Conservation (phyloP, 179 eudicot genomes). For the Spergularia azorica region DNA sequence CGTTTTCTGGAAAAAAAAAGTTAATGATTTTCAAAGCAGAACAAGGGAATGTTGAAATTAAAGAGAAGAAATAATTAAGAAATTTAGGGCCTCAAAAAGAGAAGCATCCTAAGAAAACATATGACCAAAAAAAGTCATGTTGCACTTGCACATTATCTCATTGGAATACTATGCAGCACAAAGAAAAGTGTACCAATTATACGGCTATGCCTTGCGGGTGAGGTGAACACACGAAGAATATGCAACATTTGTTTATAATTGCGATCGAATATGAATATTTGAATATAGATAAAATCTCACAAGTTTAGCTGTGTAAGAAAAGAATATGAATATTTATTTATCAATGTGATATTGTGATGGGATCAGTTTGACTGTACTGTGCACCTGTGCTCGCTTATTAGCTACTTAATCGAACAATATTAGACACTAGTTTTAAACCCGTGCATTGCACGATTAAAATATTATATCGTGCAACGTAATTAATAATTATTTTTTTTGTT, state of each 20-base stretch:
- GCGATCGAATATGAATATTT: constrained; percentile 12
- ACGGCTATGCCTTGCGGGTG: not conserved
- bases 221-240: constrained; percentile 14
- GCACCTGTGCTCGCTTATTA: too few species aligned
- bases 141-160: constrained; percentile 15
- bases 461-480: too few species aligned
- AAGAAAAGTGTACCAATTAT: not conserved
- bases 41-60: constrained; percentile 22
- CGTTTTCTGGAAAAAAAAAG: constrained; percentile 16
- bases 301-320: constrained; percentile 19
- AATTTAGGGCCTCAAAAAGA: constrained; percentile 10
- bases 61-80: constrained; percentile 8
- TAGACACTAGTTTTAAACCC: too few species aligned
- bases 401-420: too few species aligned
- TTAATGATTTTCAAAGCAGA: constrained; percentile 11
- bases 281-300: constrained; percentile 3
- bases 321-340: constrained; percentile 15
- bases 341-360: not conserved
- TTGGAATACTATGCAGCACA: constrained; percentile 1
- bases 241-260: constrained; percentile 5
- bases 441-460: too few species aligned
- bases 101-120: constrained; percentile 27
- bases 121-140: not conserved
- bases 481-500: too few species aligned
- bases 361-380: too few species aligned